phyloP scores from a whole-genome alignment of 106 monocot species.

The Dendrobium huoshanense region DNA sequence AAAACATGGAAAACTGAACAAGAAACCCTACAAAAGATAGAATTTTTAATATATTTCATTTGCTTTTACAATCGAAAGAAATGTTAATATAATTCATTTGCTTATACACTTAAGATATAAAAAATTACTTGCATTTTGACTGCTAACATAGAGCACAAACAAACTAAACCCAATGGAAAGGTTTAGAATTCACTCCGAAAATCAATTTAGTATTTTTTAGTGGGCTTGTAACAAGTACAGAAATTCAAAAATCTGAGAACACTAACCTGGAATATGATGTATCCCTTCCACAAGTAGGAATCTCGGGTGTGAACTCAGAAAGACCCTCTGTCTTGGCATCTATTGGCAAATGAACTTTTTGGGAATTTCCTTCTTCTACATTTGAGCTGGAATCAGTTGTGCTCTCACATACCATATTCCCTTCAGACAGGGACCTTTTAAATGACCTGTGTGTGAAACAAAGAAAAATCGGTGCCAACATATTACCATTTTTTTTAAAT shows the following conservation, averaged over 20 bases:
- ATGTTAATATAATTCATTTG: neutral
- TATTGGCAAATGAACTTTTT: slow-evolving; percentile 11
- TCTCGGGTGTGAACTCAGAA: slow-evolving; percentile 66
- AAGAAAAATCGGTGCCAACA: neutral
- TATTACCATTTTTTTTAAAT: neutral
- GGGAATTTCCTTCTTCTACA: slow-evolving; percentile 20
- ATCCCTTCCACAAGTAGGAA: slow-evolving; percentile 35
- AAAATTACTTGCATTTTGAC: neutral
- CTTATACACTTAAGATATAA: neutral
- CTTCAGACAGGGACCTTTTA: slow-evolving; percentile 84
- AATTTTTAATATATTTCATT: no score
- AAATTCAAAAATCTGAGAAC: neutral
- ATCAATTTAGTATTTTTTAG: neutral
- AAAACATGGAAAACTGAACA: no score
- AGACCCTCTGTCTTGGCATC: slow-evolving; percentile 18
- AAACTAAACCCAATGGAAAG: neutral
- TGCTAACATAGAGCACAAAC: no score
- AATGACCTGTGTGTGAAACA: slow-evolving; percentile 42
- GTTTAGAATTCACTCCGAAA: neutral
- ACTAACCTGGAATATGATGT: slow-evolving; percentile 59
- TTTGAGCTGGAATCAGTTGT: slow-evolving; percentile 12
- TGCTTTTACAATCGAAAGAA: neutral
- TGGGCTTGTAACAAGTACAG: neutral
- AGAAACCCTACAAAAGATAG: no score
- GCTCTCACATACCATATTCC: slow-evolving; percentile 54